phyloP scores from a whole-genome alignment of 1,284 basidiomycete species.

The Mrakiaceae sp. region DNA sequence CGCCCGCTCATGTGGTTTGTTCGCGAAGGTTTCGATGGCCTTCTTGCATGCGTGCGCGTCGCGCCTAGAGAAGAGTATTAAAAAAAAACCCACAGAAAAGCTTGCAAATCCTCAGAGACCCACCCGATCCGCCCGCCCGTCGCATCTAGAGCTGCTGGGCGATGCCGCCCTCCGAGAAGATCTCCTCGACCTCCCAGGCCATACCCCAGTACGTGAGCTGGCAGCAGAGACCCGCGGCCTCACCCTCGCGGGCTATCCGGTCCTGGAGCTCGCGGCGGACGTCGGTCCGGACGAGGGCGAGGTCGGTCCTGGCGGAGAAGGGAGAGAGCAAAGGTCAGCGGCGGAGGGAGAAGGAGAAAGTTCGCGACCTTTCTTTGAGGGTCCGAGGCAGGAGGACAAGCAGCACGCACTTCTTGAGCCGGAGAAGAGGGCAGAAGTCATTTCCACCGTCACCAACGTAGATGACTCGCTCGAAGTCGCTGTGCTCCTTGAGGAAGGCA shows the following conservation, averaged over 20 bases:
- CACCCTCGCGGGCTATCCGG: constrained; percentile 59
- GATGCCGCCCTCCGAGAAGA: constrained; percentile 35
- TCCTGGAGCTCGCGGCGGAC: constrained; percentile 54
- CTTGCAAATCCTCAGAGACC: no score
- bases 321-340: background rate
- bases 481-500: constrained; percentile 59
- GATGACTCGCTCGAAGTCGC: constrained; percentile 61
- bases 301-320: constrained; percentile 36
- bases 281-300: constrained; percentile 61
- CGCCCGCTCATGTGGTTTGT: no score
- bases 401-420: constrained; percentile 53
- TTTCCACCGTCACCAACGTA: constrained; percentile 94
- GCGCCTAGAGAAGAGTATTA: no score
- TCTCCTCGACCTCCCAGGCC: constrained; percentile 88
- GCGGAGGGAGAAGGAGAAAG: background rate
- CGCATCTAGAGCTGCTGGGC: constrained; percentile 9
- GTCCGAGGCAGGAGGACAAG: constrained; percentile 1
- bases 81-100: no score
- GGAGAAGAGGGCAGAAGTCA: constrained; percentile 86
- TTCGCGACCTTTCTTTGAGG: background rate
- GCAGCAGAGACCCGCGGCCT: constrained; percentile 51
- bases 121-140: background rate
- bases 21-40: no score
- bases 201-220: constrained; percentile 73
- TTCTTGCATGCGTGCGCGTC: no score